Evolutionary conservation across 495 filamentous ascomycete species (phyloP), one percentile per base, ranked within the genome.

Genomic region (Penicillium crystallinum): DNA sequence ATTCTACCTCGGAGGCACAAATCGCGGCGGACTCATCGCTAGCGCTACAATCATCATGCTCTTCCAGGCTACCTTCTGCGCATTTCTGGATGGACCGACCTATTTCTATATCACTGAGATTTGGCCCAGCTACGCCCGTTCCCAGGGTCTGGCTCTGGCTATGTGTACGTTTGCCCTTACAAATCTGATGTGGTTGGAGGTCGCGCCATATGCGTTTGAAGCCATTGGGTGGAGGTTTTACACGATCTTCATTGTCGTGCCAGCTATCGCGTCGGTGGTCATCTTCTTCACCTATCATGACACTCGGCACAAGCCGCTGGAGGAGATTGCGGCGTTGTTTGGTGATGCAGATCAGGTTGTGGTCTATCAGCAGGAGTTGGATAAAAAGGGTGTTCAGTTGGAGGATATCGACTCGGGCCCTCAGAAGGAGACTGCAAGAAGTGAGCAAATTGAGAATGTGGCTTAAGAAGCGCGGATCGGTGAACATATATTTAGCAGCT

Each of bases 291-390:
- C 35, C 2, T 49, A 39, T 37, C 36, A 49, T 37, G 34, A 40
- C 10, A 49, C 47, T 14, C 29, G 35, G 7, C 36, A 31, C 12
- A 49, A 49, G 19, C 47, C 47, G 25, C 23, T 49, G 15, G 47
- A 49, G 47, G 47, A 49, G 36, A 49, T 49, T 19, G 47, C 47
- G 5, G 47, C 47, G 7, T 30, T 49, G 36, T 45, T 49, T 33
- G 49, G 37, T 10, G 47, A 39, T 21, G 36, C 9, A 2, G 23
- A 49, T 19, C 36, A 39, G 30, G 47, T 49, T 27, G 47, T 29
- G 17, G 47, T 42, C 11, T 38, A 62, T 22, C 87, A 79, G 76
- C 70, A 76, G 49, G 87, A 81, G 85, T 73, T 81, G 38, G 85
- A 85, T n/a, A 82, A 70, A 83, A 84, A 6, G 71, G 47, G 72